These are phyloP conservation scores for Yarrowia sp. DNA, from an alignment of 805 yeast genomes.

Conservation along the genomic window DNA sequence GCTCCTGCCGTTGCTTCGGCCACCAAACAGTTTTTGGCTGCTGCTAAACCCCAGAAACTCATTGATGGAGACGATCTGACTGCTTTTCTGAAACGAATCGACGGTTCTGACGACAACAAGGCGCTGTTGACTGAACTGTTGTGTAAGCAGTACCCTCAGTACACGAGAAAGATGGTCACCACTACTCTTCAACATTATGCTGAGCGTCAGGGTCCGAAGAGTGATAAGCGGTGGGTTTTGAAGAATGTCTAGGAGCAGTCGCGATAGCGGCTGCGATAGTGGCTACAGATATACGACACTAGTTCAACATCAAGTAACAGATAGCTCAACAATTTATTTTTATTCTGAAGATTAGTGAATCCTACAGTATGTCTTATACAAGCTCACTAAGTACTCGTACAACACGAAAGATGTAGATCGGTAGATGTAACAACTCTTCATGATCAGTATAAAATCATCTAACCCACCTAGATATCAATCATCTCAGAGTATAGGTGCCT, in stretches of 20 bases:
- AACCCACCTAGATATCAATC: no score
- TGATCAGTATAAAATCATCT: no score
- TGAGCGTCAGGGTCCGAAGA: neutral
- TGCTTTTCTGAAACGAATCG: neutral
- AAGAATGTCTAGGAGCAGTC: neutral
- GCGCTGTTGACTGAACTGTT: neutral
- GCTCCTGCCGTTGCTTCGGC: neutral
- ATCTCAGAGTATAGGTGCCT: no score
- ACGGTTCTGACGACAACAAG: slow-evolving; percentile 17
- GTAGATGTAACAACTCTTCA: no score
- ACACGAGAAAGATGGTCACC: slow-evolving; percentile 3
- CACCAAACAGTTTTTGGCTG: neutral
- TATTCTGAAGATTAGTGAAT: no score
- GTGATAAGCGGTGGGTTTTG: slow-evolving; percentile 1
- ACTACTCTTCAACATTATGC: slow-evolving; percentile 5
- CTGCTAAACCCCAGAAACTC: neutral
- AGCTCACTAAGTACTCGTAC: no score
- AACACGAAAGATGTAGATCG: no score
- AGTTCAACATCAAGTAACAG: no score
- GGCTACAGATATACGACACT: no score
- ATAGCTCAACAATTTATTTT: no score
- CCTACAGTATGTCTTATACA: no score
- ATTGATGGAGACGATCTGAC: neutral
- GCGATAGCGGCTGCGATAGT: no score
- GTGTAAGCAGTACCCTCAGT: neutral